Evolutionary conservation across 2,329 filamentous ascomycete species (phyloP).

Genomic region (Didymella pomorum): DNA sequence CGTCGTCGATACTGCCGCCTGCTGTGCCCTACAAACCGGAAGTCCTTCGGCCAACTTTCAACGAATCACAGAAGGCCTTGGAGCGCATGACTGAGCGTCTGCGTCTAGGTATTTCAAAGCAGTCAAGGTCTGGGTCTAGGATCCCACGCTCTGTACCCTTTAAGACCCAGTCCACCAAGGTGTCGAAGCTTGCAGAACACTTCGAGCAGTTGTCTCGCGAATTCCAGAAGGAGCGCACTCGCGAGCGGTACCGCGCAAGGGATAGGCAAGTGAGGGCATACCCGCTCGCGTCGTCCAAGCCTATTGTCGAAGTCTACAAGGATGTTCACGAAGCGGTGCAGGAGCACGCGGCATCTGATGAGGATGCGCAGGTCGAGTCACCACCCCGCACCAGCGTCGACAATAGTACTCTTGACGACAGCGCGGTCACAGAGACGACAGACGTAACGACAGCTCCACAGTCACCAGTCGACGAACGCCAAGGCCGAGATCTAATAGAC

Average conservation of each 20-base stretch:
- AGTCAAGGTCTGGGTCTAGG: slow-evolving; percentile 68
- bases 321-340: slow-evolving; percentile 93
- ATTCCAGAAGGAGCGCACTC: slow-evolving; percentile 91
- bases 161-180: slow-evolving; percentile 76
- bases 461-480: slow-evolving; percentile 47
- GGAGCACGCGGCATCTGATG: slow-evolving; percentile 73
- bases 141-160: slow-evolving; percentile 81
- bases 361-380: slow-evolving; percentile 59
- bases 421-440: slow-evolving; percentile 45
- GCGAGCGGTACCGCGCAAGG: slow-evolving; percentile 82
- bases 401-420: slow-evolving; percentile 50
- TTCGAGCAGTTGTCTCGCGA: slow-evolving; percentile 97
- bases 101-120: slow-evolving; percentile 71
- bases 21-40: slow-evolving; percentile 28
- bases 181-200: slow-evolving; percentile 91
- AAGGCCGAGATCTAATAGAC: slow-evolving; percentile 24
- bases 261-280: slow-evolving; percentile 80
- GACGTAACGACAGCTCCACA: slow-evolving; percentile 43
- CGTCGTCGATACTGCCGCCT: slow-evolving; percentile 21
- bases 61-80: slow-evolving; percentile 51
- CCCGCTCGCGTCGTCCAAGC: slow-evolving; percentile 90
- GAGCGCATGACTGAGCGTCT: slow-evolving; percentile 81
- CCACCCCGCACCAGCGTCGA: slow-evolving; percentile 45
- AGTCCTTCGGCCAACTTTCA: slow-evolving; percentile 38
- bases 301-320: slow-evolving; percentile 94